Evolutionary conservation across 2,329 filamentous ascomycete genomes (phyloP).

Genomic region (Penicillium paneum): DNA sequence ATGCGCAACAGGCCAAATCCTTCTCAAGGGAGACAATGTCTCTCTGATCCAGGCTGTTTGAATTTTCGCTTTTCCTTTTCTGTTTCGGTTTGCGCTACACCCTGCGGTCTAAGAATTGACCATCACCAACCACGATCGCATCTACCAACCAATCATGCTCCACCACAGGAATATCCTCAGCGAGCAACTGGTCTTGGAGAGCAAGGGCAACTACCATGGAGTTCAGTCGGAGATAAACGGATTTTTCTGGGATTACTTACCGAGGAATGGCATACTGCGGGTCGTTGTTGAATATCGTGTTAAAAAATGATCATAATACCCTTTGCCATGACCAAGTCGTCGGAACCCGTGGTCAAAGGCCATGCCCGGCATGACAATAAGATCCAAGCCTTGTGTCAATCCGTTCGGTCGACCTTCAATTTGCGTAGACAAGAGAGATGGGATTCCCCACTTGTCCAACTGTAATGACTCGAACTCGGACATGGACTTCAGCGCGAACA

Average conservation of each 20-base stretch:
- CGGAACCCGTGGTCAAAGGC: conserved; percentile 77
- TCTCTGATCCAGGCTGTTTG: conserved; percentile 67
- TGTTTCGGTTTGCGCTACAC: conserved; percentile 21
- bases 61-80: conserved; percentile 12
- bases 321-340: conserved; percentile 87
- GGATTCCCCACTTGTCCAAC: conserved; percentile 89
- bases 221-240: conserved; percentile 22
- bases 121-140: conserved; percentile 70
- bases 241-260: conserved; percentile 43
- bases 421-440: conserved; percentile 68
- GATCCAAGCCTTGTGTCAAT: conserved; percentile 64
- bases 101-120: conserved; percentile 50
- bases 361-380: conserved; percentile 89
- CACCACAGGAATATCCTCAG: conserved; percentile 68
- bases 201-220: conserved; percentile 67
- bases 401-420: conserved; percentile 67
- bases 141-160: conserved; percentile 76
- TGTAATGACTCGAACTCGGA: conserved; percentile 74
- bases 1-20: conserved; percentile 64
- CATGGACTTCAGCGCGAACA: conserved; percentile 73
- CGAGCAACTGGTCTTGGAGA: conserved; percentile 79
- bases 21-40: conserved; percentile 86
- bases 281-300: conserved; percentile 61
- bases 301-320: conserved; percentile 95
- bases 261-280: conserved; percentile 56